These are phyloP conservation scores for Globisporangium nagaii DNA, from an alignment of 352 stramenopile genomes.

Conservation along the genomic window DNA sequence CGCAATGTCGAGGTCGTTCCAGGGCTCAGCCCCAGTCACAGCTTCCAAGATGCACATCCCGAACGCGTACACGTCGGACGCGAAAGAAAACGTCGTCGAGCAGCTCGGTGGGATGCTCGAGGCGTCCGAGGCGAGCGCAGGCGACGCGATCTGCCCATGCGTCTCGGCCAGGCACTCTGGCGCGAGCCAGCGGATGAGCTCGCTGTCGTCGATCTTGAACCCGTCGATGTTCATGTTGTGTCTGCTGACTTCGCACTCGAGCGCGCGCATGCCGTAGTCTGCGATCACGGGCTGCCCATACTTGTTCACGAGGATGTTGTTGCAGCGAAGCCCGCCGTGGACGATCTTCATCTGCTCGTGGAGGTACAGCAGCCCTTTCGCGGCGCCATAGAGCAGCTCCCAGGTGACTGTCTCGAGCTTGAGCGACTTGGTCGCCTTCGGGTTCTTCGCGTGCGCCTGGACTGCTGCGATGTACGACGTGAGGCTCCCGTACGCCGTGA, in stretches of 20 bases:
- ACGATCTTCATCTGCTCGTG: constrained; percentile 50
- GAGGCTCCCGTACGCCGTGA: constrained; percentile 48
- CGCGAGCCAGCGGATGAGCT: constrained; percentile 61
- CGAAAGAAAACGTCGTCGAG: constrained; percentile 24
- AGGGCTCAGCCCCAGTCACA: constrained; percentile 44
- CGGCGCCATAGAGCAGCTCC: constrained; percentile 53
- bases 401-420: constrained; percentile 44
- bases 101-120: constrained; percentile 10
- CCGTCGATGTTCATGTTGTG: constrained; percentile 31
- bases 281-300: constrained; percentile 54
- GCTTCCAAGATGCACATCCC: constrained; percentile 80
- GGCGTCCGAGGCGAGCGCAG: constrained; percentile 17
- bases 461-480: constrained; percentile 43
- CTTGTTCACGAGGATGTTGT: constrained; percentile 70
- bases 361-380: constrained; percentile 54
- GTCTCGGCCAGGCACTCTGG: constrained; percentile 51
- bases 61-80: constrained; percentile 63
- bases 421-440: constrained; percentile 12
- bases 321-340: constrained; percentile 54
- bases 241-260: constrained; percentile 26
- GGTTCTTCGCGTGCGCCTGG: constrained; percentile 29
- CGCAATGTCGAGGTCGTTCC: constrained; percentile 30
- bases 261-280: constrained; percentile 46
- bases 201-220: constrained; percentile 30
- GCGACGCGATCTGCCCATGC: constrained; percentile 20